Percentiles rank a stretch among this genome's conserved stretches.
phyloP scores from a whole-genome alignment of 805 yeast genomes.

The Metschnikowia peoriensis region DNA sequence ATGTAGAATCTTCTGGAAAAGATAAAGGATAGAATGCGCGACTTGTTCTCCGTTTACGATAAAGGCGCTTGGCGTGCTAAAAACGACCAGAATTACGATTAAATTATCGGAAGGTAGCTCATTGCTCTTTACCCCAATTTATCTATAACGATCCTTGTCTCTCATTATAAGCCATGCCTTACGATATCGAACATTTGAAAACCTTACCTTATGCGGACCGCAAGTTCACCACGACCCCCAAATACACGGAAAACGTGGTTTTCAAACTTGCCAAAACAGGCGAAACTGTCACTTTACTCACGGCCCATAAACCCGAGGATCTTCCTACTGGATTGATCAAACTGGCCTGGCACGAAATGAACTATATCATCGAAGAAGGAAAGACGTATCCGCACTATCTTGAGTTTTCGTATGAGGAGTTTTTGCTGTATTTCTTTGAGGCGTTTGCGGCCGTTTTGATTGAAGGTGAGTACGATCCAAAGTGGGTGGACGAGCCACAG shows the following conservation, averaged over 20 bases:
- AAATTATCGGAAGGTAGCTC: too few relatives aligned
- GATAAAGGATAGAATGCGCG: too few relatives aligned
- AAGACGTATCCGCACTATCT: constrained; percentile 66
- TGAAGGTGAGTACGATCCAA: constrained; percentile 28
- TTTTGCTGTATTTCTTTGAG: constrained; percentile 63
- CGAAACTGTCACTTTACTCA: constrained; percentile 55
- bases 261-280: constrained; percentile 43
- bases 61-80: too few relatives aligned
- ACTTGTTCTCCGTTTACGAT: too few relatives aligned
- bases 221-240: constrained; percentile 20
- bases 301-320: constrained; percentile 47
- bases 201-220: constrained; percentile 37
- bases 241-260: constrained; percentile 35
- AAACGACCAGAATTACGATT: too few relatives aligned
- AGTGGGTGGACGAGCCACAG: constrained; percentile 33
- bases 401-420: constrained; percentile 45
- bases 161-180: not conserved
- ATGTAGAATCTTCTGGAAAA: too few relatives aligned
- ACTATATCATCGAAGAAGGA: constrained; percentile 68
- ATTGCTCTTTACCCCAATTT: too few relatives aligned
- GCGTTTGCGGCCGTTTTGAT: constrained; percentile 65
- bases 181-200: constrained; percentile 8
- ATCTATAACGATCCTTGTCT: too few relatives aligned
- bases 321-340: constrained; percentile 52
- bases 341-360: constrained; percentile 52